phyloP scores from a whole-genome alignment of 306 rosid genomes.

The Begonia masoniana region DNA sequence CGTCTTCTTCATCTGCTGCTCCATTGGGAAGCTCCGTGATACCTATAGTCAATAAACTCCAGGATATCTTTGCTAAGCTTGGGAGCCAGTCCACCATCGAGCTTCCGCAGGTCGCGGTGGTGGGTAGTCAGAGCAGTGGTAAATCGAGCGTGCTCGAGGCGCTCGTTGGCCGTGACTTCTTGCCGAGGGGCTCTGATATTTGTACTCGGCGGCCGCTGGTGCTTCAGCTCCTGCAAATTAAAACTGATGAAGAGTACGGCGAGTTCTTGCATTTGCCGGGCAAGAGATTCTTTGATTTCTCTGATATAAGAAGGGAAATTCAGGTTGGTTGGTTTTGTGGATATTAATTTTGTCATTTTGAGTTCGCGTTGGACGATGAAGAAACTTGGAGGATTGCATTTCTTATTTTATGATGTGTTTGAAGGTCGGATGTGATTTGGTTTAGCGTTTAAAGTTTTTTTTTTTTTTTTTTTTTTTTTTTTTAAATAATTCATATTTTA shows the following conservation, averaged over 20 bases:
- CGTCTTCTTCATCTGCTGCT: conserved; percentile 26
- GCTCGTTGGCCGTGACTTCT: conserved; percentile 91
- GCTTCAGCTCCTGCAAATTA: conserved; percentile 83
- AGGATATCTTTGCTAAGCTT: conserved; percentile 83
- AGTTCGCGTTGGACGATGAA: neutral
- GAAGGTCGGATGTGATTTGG: too few relatives aligned
- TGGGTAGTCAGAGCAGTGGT: conserved; percentile 98
- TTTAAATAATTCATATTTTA: too few relatives aligned
- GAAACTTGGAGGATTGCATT: neutral
- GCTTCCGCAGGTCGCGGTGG: conserved; percentile 96
- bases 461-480: too few relatives aligned
- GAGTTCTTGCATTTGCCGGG: conserved; percentile 91
- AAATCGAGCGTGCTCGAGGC: conserved; percentile 98
- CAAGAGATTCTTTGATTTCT: conserved; percentile 59
- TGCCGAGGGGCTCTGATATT: conserved; percentile 85
- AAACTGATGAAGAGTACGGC: conserved; percentile 73
- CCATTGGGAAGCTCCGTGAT: conserved; percentile 78
- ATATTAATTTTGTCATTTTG: neutral
- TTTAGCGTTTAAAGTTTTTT: too few relatives aligned
- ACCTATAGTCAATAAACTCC: conserved; percentile 83
- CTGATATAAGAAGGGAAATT: conserved; percentile 87
- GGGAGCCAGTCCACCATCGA: conserved; percentile 88
- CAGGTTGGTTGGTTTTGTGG: conserved; percentile 31
- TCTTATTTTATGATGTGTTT: neutral
- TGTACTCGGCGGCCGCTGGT: conserved; percentile 92